phyloP scores from a whole-genome alignment of 306 rosid genomes.

The Mimosa pudica region DNA sequence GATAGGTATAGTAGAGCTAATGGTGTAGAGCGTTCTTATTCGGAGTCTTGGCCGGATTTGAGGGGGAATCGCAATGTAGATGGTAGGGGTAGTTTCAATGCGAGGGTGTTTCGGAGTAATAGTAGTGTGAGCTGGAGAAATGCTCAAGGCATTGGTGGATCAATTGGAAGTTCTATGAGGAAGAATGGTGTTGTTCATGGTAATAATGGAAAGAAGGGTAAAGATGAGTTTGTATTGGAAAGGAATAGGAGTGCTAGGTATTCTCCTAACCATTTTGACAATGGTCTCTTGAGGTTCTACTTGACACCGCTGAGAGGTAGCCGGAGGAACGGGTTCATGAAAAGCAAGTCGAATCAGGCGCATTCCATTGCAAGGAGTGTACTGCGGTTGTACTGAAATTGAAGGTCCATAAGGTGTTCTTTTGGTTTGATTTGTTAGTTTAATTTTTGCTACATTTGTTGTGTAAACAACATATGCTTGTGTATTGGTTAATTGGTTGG shows the following conservation, averaged over 20 bases:
- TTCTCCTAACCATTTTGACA: slow-evolving; percentile 71
- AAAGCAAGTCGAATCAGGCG: slow-evolving; percentile 78
- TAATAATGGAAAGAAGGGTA: slow-evolving; percentile 63
- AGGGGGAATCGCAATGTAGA: slow-evolving; percentile 73
- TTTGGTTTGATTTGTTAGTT: slow-evolving; percentile 64
- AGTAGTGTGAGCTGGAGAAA: slow-evolving; percentile 97
- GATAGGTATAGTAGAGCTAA: slow-evolving; percentile 65
- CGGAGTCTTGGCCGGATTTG: slow-evolving; percentile 89
- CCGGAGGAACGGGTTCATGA: slow-evolving; percentile 68
- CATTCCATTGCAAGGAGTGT: slow-evolving; percentile 97
- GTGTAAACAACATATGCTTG: slow-evolving; percentile 79
- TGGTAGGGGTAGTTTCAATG: slow-evolving; percentile 54
- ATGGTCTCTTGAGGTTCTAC: slow-evolving; percentile 75
- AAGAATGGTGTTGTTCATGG: slow-evolving; percentile 58
- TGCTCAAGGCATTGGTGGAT: slow-evolving; percentile 54
- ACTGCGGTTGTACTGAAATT: slow-evolving; percentile 75
- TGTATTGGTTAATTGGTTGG: slow-evolving; percentile 70
- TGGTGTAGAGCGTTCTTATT: slow-evolving; percentile 78
- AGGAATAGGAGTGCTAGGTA: slow-evolving; percentile 84
- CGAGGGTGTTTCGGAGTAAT: slow-evolving; percentile 70
- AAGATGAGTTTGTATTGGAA: slow-evolving; percentile 81
- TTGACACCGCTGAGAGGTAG: slow-evolving; percentile 76
- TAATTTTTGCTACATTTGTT: slow-evolving; percentile 65
- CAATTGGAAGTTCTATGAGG: slow-evolving; percentile 57
- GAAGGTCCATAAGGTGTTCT: slow-evolving; percentile 51